A percentile compares a stretch with the other conserved stretches of the same genome.
These are phyloP conservation scores for Luvunga scandens DNA, from an alignment of 345 rosid genomes.

Conservation along the genomic window DNA sequence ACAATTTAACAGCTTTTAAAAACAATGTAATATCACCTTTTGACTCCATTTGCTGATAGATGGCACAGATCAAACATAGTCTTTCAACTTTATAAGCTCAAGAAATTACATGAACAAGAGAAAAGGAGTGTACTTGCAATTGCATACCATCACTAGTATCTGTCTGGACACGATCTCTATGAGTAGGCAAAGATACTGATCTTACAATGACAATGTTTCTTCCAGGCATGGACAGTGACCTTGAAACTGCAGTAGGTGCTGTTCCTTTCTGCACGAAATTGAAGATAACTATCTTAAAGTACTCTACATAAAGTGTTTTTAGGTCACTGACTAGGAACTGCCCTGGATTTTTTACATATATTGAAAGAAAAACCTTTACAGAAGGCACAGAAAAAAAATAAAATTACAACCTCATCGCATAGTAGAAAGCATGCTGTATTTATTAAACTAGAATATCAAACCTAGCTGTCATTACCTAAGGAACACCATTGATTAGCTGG, in stretches of 20 bases:
- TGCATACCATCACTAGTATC: slow-evolving; percentile 53
- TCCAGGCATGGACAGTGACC: slow-evolving; percentile 77
- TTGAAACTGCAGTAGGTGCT: slow-evolving; percentile 48
- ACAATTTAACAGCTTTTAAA: neutral
- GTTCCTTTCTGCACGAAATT: slow-evolving; percentile 55
- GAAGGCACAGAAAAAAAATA: neutral
- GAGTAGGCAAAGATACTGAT: slow-evolving; percentile 61
- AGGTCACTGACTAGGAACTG: neutral
- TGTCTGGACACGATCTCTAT: slow-evolving; percentile 27
- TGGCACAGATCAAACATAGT: neutral
- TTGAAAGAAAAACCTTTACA: neutral
- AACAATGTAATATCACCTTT: neutral
- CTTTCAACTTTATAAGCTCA: neutral
- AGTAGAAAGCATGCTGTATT: neutral
- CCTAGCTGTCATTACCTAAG: neutral
- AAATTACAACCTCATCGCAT: neutral
- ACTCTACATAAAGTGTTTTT: neutral
- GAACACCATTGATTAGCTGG: neutral
- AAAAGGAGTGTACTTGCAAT: neutral
- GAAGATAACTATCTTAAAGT: slow-evolving; percentile 11
- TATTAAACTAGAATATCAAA: neutral
- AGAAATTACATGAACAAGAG: neutral
- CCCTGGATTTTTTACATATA: neutral
- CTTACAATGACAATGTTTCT: slow-evolving; percentile 74
- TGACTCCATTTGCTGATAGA: neutral